Evolutionary conservation across 305 asterid genomes (phyloP).

Genomic region (Solanum chacoense): DNA sequence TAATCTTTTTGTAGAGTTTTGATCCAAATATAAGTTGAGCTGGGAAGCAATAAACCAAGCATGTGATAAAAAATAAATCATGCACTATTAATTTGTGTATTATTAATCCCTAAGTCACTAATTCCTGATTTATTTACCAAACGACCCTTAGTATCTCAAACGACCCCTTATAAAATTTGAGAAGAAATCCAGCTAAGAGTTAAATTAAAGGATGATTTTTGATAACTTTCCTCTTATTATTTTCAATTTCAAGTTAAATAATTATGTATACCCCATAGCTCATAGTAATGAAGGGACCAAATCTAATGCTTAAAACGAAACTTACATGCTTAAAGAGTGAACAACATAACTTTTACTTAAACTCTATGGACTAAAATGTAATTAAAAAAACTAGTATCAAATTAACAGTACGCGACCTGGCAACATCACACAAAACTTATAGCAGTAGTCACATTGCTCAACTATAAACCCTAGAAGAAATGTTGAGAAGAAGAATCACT

Average conservation of each 20-base stretch:
- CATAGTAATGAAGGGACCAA: background rate
- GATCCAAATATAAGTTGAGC: too few species aligned
- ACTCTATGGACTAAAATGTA: background rate
- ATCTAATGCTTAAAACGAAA: background rate
- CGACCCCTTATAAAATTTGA: background rate
- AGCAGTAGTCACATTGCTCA: background rate
- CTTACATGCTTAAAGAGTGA: background rate
- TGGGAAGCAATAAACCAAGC: too few species aligned
- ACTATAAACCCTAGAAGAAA: background rate
- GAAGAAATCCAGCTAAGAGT: background rate
- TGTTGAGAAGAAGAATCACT: conserved; percentile 8
- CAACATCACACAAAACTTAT: background rate
- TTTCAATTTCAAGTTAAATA: background rate
- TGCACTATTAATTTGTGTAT: too few species aligned
- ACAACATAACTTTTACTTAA: background rate
- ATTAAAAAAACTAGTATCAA: background rate
- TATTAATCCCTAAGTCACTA: too few species aligned
- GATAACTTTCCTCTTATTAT: background rate
- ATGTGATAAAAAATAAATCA: too few species aligned
- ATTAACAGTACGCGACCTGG: background rate
- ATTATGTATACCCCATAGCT: background rate
- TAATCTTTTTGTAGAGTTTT: too few species aligned
- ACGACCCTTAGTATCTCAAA: too few species aligned
- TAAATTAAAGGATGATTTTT: background rate
- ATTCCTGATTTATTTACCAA: too few species aligned